These are phyloP conservation scores for Ascosphaera pollenicola DNA, from an alignment of 2,329 filamentous ascomycete genomes.

Conservation along the genomic window DNA sequence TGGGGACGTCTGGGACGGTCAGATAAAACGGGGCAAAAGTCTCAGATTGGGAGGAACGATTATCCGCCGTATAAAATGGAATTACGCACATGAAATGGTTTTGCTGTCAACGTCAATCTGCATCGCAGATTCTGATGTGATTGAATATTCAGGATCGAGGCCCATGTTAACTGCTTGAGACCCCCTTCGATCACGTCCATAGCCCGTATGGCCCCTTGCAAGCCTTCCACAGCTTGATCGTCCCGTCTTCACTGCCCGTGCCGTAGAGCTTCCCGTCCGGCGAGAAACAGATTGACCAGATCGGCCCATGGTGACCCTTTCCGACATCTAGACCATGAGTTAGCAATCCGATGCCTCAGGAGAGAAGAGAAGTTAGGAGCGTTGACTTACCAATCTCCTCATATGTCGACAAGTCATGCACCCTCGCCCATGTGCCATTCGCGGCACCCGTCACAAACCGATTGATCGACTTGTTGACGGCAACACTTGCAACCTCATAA, in stretches of 20 bases:
- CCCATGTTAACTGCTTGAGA: no score
- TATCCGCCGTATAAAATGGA: no score
- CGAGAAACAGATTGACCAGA: conserved; percentile 89
- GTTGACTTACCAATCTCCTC: conserved; percentile 45
- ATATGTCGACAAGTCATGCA: conserved; percentile 72
- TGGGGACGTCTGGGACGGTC: no score
- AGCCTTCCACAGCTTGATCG: conserved; percentile 75
- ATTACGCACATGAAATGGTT: no score
- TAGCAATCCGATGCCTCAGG: conserved; percentile 7
- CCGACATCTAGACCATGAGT: conserved; percentile 46
- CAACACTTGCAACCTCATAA: conserved; percentile 79
- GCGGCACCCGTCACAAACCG: conserved; percentile 80
- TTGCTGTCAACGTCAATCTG: no score
- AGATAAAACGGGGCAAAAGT: no score
- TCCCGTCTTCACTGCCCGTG: conserved; percentile 90
- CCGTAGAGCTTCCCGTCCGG: conserved; percentile 93
- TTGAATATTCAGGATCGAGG: no score
- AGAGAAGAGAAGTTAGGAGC: background rate
- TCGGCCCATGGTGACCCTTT: conserved; percentile 91
- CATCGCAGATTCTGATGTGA: no score
- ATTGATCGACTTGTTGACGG: conserved; percentile 57
- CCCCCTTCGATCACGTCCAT: conserved; percentile 27
- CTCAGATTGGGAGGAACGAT: no score
- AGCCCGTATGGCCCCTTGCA: conserved; percentile 41
- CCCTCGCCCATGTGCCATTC: conserved; percentile 87